Conservation (phyloP, 495 filamentous ascomycete genomes). For the Tetracladium marchalianum region DNA sequence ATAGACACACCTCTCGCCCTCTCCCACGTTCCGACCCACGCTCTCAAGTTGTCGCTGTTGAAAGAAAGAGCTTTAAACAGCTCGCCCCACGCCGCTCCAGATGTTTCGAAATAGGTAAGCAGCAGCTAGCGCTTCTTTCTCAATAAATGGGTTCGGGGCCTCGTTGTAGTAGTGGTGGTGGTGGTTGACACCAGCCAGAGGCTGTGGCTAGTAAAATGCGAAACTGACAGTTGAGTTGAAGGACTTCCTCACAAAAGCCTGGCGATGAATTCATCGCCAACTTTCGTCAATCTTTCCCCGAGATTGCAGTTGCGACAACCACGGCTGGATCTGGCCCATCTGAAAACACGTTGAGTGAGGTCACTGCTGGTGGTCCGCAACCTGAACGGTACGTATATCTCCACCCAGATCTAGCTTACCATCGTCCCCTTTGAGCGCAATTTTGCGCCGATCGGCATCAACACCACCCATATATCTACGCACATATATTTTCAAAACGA, state of each 20-base stretch:
- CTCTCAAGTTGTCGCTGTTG: conserved; percentile 4
- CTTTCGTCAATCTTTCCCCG: conserved; percentile 73
- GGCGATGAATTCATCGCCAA: conserved; percentile 71
- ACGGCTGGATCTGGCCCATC: conserved; percentile 19
- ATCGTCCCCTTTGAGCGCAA: conserved; percentile 1
- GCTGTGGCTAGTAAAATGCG: not conserved
- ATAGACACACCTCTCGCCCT: no score
- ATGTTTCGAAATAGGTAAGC: conserved; percentile 26
- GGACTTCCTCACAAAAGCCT: conserved; percentile 80
- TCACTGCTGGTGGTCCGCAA: conserved; percentile 28
- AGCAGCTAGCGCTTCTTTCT: not conserved
- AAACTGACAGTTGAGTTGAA: conserved; percentile 23
- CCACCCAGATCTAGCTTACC: not conserved
- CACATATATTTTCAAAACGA: not conserved
- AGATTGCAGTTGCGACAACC: conserved; percentile 37
- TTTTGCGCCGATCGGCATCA: no score
- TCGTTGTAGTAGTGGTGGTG: no score
- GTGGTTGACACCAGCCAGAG: not conserved
- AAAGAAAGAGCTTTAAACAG: conserved; percentile 9
- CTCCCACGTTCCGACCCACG: not conserved
- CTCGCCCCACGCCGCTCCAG: conserved; percentile 12
- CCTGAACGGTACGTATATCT: conserved; percentile 38
- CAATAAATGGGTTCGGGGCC: not conserved
- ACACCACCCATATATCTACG: no score
- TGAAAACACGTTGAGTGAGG: conserved; percentile 28